Base-by-base conservation (phyloP, 768 basidiomycete species). In the Cystofilobasidium ferigula region DNA sequence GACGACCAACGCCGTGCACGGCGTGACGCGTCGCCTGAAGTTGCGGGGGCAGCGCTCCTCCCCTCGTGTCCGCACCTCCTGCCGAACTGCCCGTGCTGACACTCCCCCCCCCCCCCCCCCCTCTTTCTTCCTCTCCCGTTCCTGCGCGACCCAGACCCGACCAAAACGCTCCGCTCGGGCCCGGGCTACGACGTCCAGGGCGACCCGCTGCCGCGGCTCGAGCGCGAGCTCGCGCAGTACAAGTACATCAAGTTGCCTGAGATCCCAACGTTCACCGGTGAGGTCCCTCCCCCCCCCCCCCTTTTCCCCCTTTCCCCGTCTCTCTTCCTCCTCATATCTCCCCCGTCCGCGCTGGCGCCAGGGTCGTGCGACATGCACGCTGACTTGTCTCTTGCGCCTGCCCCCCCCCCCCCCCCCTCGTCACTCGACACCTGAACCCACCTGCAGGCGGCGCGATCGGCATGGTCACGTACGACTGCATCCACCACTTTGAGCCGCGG, bases 401-500 rank as follows among this genome's bases (percentile, higher is more conserved):
- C 26, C 56, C 47, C 42, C 38, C 18, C 10, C 6, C 42, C n/a
- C 43, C 7, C 34, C 5, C 54, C 22, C 53, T 38, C n/a, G 14
- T 38, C 16, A 40, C 42, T 20, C 24, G 22, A 38, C 42, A n/a
- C n/a, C n/a, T n/a, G n/a, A n/a, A n/a, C n/a, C n/a, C n/a, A n/a
- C n/a, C n/a, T 24, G n/a, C 71, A 79, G 95, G 95, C 54, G 95
- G 95, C 53, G 94, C 93, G 1, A 89, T 98, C 73, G 95, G 95
- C 62, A 98, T 95, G 75, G 90, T 99, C 68, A 84, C 90, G 16
- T 99, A 92, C 78, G 95, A 99, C 75, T 91, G 90, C 76, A 85
- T 99, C 64, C 89, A 88, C 64, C 85, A 97, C 76, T 99, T 99
- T 72, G 95, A 99, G 75, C 92, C 95, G 61, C 90, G 87, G 78